Evolutionary conservation across 768 basidiomycete species (phyloP), one percentile per base, ranked within the genome.

Genomic region (Tricholomella constricta): DNA sequence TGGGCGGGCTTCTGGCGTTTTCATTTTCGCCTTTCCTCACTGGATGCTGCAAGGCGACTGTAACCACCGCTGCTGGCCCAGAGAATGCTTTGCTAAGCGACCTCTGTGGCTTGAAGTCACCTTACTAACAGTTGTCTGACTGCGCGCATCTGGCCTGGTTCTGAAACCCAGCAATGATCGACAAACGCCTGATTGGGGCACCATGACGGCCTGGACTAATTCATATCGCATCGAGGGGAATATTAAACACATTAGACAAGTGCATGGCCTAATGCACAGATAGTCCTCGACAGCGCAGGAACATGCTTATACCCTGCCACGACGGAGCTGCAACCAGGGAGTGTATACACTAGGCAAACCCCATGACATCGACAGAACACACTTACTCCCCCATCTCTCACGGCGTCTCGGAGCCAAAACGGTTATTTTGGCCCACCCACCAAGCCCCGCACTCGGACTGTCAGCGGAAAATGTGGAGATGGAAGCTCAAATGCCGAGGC

Each of bases 361-460:
- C 3, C 32, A 50, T 42, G 48, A 53, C 32, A n/a, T 25, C 42
- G 20, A 19, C 12, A n/a, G n/a, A n/a, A n/a, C n/a, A n/a, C n/a
- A n/a, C n/a, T n/a, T 14, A 38, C 43, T 34, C 10, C 17, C 19
- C 49, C 48, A 26, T 23, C 42, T 41, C 26, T 20, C 22, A 42
- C 41, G 47, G 48, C 36, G 31, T 46, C 11, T 32, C 19, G 26
- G 26, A 54, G 51, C 43, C 50, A 55, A 58, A 55, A 52, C 52
- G 51, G 51, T 25, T 58, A 58, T 32, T 37, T 49, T n/a, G n/a
- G n/a, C 11, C 25, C 17, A 19, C 23, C 25, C 20, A 32, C 42
- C 36, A 6, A 50, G 22, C 17, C 40, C 43, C n/a, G 17, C 45
- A 6, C n/a, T n/a, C n/a, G n/a, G n/a, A n/a, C 45, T 15, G 17